Evolutionary conservation across 768 basidiomycete species (phyloP).

Genomic region (Gloeophyllum trabeum): DNA sequence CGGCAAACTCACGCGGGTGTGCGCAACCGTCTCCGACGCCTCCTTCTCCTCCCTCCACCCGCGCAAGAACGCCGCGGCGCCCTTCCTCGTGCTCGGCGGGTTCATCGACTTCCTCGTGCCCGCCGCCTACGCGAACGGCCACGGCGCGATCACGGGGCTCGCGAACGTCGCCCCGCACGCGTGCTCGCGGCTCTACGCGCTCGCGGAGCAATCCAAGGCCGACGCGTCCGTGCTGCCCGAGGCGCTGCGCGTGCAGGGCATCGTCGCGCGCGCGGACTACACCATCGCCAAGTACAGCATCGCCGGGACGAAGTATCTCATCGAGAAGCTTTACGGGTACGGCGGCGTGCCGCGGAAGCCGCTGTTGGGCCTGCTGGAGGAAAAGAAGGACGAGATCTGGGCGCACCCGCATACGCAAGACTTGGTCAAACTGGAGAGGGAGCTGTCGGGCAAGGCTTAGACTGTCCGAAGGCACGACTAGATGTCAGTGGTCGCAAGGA

Average conservation of each 20-base stretch:
- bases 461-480: too few relatives aligned
- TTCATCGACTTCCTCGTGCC: constrained; percentile 78
- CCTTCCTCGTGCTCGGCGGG: constrained; percentile 82
- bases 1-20: constrained; percentile 82
- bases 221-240: constrained; percentile 50
- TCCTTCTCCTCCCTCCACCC: constrained; percentile 50
- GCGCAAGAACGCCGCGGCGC: constrained; percentile 50
- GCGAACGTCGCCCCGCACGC: constrained; percentile 75
- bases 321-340: constrained; percentile 70
- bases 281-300: constrained; percentile 71
- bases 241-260: constrained; percentile 67
- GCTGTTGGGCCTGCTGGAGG: constrained; percentile 50
- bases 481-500: too few relatives aligned
- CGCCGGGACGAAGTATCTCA: constrained; percentile 72
- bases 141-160: constrained; percentile 87
- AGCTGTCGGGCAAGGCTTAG: constrained; percentile 35
- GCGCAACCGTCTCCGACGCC: constrained; percentile 47
- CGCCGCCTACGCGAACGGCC: constrained; percentile 57
- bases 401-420: constrained; percentile 60
- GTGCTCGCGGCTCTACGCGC: constrained; percentile 45
- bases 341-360: constrained; percentile 75
- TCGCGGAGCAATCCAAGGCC: constrained; percentile 43
- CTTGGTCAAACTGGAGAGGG: constrained; percentile 53
- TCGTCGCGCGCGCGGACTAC: constrained; percentile 71
- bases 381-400: constrained; percentile 52